phyloP scores from a whole-genome alignment of 1,139 yeast genomes.

The Suhomyces maxii region DNA sequence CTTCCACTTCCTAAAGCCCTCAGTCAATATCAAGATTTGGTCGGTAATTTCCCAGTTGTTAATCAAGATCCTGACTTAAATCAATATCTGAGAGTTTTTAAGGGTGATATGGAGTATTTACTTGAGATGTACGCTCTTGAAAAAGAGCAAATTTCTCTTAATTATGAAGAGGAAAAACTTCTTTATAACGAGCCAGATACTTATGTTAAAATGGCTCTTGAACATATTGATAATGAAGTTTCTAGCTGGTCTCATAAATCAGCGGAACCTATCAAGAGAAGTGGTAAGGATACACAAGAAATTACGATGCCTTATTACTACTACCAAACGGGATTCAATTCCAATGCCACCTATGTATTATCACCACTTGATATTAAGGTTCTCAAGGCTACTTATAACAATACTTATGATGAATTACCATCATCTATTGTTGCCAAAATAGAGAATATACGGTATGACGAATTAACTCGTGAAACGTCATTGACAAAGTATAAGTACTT shows the following conservation, averaged over 20 bases:
- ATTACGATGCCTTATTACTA: constrained; percentile 33
- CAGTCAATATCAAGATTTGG: constrained; percentile 25
- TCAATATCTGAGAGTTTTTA: constrained; percentile 56
- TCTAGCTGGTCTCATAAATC: constrained; percentile 33
- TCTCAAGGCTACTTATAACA: constrained; percentile 59
- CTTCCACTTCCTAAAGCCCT: constrained; percentile 60
- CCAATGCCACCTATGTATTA: constrained; percentile 64
- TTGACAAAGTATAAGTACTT: constrained; percentile 70
- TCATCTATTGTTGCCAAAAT: constrained; percentile 58
- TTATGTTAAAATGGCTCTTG: constrained; percentile 57
- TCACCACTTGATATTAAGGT: constrained; percentile 81
- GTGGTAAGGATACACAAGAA: background rate
- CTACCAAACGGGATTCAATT: constrained; percentile 73
- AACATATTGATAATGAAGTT: constrained; percentile 50
- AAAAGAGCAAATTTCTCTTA: constrained; percentile 44
- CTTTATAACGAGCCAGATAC: constrained; percentile 61
- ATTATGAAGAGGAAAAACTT: constrained; percentile 55
- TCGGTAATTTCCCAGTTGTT: constrained; percentile 35
- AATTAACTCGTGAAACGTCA: constrained; percentile 52
- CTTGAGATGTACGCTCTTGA: constrained; percentile 58
- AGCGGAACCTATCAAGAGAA: constrained; percentile 4
- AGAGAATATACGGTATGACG: constrained; percentile 69
- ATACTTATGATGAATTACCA: constrained; percentile 65
- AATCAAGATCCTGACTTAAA: constrained; percentile 25
- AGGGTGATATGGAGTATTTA: constrained; percentile 58